phyloP scores from a whole-genome alignment of 2,329 filamentous ascomycete genomes.

The Acrocalymma vagum region DNA sequence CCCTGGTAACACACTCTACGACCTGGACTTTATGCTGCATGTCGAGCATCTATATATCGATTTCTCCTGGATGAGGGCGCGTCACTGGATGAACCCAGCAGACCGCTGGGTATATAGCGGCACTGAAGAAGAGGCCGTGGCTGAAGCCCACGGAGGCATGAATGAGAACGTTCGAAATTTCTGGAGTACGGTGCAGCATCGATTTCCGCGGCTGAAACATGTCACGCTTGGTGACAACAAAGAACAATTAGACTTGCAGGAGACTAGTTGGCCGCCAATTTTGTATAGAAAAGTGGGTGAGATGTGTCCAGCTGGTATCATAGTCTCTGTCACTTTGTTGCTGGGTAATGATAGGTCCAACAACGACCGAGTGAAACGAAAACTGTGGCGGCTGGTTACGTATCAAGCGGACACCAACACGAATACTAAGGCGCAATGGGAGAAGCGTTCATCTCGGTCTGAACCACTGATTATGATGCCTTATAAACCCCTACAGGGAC shows the following conservation, averaged over 20 bases:
- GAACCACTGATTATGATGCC: neutral
- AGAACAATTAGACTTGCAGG: too few species aligned
- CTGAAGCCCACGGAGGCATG: constrained; percentile 3
- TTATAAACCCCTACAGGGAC: too few species aligned
- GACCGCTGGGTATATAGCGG: neutral
- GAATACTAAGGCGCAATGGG: too few species aligned
- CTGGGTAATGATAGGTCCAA: constrained; percentile 6
- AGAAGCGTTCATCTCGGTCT: too few species aligned
- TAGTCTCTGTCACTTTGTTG: constrained; percentile 5
- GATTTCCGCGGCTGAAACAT: constrained; percentile 3
- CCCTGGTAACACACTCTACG: constrained; percentile 2
- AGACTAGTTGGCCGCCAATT: constrained; percentile 1
- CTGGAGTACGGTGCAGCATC: constrained; percentile 6
- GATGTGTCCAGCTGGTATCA: constrained; percentile 8
- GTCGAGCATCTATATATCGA: constrained; percentile 1
- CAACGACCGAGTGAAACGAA: constrained; percentile 1
- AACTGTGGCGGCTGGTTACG: constrained; percentile 8
- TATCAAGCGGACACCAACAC: too few species aligned
- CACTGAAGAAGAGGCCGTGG: constrained; percentile 7
- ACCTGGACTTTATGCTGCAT: neutral
- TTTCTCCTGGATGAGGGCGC: constrained; percentile 2
- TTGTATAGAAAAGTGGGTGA: constrained; percentile 8
- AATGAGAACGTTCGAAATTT: constrained; percentile 4
- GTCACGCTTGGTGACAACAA: constrained; percentile 8
- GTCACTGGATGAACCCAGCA: constrained; percentile 1